Evolutionary conservation across 768 basidiomycete genomes (phyloP).

Genomic region (Russula griseocarnosa): DNA sequence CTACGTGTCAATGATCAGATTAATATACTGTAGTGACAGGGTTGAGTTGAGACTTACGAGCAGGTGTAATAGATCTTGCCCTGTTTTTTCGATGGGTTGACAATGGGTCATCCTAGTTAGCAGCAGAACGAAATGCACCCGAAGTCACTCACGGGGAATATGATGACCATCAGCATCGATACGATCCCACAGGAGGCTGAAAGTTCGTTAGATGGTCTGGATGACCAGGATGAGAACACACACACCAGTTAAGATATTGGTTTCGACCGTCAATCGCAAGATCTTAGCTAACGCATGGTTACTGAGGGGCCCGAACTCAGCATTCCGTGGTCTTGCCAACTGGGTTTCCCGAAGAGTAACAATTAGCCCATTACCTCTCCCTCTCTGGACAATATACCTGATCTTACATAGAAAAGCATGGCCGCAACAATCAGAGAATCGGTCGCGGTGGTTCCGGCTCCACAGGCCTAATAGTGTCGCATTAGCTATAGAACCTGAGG

Average conservation of each 20-base stretch:
- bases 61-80: conserved; percentile 15
- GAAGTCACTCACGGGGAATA: conserved; percentile 10
- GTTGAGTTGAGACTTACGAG: conserved; percentile 7
- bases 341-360: neutral
- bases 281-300: neutral
- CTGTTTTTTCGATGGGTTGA: neutral
- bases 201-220: neutral
- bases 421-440: neutral
- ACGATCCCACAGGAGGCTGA: neutral
- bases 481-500: neutral
- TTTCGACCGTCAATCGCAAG: conserved; percentile 14
- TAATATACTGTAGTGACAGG: neutral
- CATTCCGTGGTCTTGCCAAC: neutral
- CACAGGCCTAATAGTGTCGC: conserved; percentile 1
- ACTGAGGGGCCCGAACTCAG: neutral
- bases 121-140: no score
- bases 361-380: neutral
- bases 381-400: no score
- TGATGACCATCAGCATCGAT: neutral
- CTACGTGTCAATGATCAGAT: neutral
- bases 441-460: neutral
- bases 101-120: neutral
- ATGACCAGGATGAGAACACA: neutral
- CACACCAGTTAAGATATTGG: conserved; percentile 15
- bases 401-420: conserved; percentile 14